A percentile compares a stretch with the other conserved stretches of the same genome.
These are phyloP conservation scores for Calonectria hongkongensis DNA, from an alignment of 2,329 filamentous ascomycete genomes.

Conservation along the genomic window DNA sequence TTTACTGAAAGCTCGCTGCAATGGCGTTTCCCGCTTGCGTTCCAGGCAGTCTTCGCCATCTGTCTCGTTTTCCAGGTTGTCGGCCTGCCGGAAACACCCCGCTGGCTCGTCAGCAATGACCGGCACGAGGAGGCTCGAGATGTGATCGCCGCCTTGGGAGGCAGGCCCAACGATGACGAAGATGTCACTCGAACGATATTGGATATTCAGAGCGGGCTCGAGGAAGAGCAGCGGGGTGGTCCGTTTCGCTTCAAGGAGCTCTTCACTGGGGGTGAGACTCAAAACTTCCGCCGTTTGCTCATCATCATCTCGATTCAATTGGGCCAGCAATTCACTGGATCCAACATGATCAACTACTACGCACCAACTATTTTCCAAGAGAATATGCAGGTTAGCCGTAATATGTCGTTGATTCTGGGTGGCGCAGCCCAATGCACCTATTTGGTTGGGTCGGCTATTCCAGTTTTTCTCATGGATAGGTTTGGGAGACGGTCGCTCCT, in stretches of 20 bases:
- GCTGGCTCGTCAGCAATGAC: conserved; percentile 60
- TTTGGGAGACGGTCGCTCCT: conserved; percentile 61
- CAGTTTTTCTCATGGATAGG: conserved; percentile 57
- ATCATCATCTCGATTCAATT: conserved; percentile 54
- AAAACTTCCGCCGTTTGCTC: conserved; percentile 43
- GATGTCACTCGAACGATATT: conserved; percentile 59
- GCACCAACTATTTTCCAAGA: conserved; percentile 62
- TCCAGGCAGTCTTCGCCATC: conserved; percentile 63
- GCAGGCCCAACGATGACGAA: conserved; percentile 50
- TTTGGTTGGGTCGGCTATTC: conserved; percentile 63
- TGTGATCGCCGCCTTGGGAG: conserved; percentile 53
- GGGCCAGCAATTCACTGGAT: conserved; percentile 54
- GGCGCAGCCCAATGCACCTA: conserved; percentile 65
- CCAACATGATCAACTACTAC: conserved; percentile 56
- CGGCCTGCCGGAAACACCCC: conserved; percentile 65
- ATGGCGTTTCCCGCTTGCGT: conserved; percentile 65
- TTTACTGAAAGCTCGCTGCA: conserved; percentile 45
- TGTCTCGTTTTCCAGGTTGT: conserved; percentile 55
- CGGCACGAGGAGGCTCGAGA: conserved; percentile 62
- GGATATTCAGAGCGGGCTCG: conserved; percentile 63
- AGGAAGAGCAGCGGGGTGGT: conserved; percentile 56
- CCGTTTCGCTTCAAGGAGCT: conserved; percentile 54
- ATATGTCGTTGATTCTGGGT: conserved; percentile 72
- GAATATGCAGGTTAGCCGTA: conserved; percentile 62
- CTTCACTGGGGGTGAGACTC: conserved; percentile 35